Evolutionary conservation across 768 basidiomycete genomes (phyloP), one percentile per base, ranked within the genome.

Genomic region (Imleria badia): DNA sequence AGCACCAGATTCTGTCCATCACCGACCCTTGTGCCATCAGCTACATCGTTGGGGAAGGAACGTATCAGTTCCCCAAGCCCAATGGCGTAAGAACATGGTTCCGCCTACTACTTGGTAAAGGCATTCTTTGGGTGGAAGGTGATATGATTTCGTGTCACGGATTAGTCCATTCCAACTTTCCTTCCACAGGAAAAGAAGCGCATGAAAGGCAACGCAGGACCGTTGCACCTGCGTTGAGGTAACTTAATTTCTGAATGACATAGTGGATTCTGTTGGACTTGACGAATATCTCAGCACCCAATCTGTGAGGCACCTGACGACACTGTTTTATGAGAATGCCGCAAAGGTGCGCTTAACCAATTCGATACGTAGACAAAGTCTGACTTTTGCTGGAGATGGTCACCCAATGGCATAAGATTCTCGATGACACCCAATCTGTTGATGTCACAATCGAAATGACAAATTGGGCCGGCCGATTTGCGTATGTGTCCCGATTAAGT

Each of bases 71-170:
- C 59, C 84, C 84, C 4, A 86, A 86, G 66, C 81, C 84, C 10
- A 67, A 73, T 45, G 84, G 85, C 22, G 84, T 84, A 19, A 76
- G 84, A 55, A 78, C 77, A 15, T 86, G 85, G 85, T 86, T 86
- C 62, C 75, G 75, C 53, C 78, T 78, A 31, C 77, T 83, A 2
- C 73, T 84, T 7, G 85, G 85, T 13, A 77, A 84, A 67, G 84
- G 85, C 20, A 80, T 86, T 52, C 78, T 86, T 22, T 85, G 82
- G 80, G 76, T 84, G 12, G 85, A 86, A 79, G 85, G 84, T 80
- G 40, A 65, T 35, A 26, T 15, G 4, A 9, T 55, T 35, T 41
- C 48, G 8, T 44, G 45, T 15, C 58, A 46, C 46, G 39, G 34
- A 22, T 51, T 42, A 13, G 20, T 26, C 22, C 52, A 17, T 48